Conservation (phyloP, 1,284 basidiomycete genomes). For the Sporisorium scitamineum region DNA sequence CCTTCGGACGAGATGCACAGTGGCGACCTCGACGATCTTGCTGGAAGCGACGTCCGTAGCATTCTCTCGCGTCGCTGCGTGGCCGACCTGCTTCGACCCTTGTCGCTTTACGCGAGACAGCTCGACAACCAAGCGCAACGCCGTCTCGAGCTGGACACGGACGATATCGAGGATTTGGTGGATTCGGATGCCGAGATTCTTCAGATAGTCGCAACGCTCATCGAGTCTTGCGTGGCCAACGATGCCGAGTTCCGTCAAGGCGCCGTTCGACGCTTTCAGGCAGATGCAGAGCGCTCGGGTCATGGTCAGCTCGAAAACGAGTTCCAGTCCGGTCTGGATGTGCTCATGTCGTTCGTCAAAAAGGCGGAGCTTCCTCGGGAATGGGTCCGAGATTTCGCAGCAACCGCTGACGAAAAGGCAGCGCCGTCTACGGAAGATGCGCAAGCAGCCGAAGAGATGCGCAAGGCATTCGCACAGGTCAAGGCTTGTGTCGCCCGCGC, state of each 20-base stretch:
- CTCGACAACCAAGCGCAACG: neutral
- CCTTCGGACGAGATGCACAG: constrained; percentile 38
- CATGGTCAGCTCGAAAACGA: constrained; percentile 1
- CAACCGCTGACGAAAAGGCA: neutral
- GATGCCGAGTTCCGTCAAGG: constrained; percentile 27
- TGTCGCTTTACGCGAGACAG: constrained; percentile 17
- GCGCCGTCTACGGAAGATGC: constrained; percentile 24
- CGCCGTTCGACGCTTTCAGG: constrained; percentile 13
- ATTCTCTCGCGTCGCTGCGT: constrained; percentile 41
- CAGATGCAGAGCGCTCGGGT: neutral
- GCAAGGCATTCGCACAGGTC: constrained; percentile 81
- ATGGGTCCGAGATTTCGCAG: constrained; percentile 30
- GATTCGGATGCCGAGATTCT: constrained; percentile 54
- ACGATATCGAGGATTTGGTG: constrained; percentile 47
- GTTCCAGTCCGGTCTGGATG: constrained; percentile 29
- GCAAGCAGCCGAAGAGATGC: constrained; percentile 70
- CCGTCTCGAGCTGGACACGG: constrained; percentile 29
- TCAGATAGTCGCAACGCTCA: constrained; percentile 37
- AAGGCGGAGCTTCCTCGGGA: constrained; percentile 31
- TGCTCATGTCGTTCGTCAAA: constrained; percentile 57
- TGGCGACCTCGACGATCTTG: constrained; percentile 29
- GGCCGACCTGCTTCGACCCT: constrained; percentile 21
- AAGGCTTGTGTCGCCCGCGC: constrained; percentile 86
- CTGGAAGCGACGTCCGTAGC: constrained; percentile 18
- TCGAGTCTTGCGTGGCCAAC: constrained; percentile 48